Evolutionary conservation across 371 early-diverging fungal species (phyloP).

Genomic region (Ecytonucleospora hepatopenaei): DNA sequence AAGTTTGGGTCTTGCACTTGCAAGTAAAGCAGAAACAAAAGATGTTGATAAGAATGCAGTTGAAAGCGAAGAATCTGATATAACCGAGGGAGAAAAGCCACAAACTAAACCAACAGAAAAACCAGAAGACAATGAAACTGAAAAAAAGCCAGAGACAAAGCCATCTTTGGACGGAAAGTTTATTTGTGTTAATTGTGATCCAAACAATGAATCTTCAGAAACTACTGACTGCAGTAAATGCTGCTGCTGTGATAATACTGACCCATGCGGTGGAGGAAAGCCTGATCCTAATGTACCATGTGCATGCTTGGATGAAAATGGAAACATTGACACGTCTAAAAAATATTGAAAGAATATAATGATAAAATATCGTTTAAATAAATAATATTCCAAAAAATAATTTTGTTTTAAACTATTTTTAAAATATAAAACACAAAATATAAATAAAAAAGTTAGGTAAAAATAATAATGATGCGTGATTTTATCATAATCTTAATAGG

Average conservation of each 20-base stretch:
- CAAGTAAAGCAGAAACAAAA: too few relatives aligned
- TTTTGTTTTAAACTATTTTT: background rate
- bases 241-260: background rate
- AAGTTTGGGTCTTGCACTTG: too few relatives aligned
- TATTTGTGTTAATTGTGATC: background rate
- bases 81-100: too few relatives aligned
- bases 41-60: too few relatives aligned
- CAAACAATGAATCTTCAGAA: background rate
- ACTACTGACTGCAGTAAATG: background rate
- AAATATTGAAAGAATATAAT: background rate
- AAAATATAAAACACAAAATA: background rate
- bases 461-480: background rate
- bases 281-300: background rate
- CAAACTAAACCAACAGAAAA: too few relatives aligned
- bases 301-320: slow-evolving; percentile 1
- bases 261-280: slow-evolving; percentile 1
- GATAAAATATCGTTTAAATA: background rate
- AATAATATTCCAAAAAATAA: too few relatives aligned
- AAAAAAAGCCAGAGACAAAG: too few relatives aligned
- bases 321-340: background rate
- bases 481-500: background rate
- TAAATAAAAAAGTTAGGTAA: background rate
- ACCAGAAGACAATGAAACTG: too few relatives aligned
- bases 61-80: too few relatives aligned
- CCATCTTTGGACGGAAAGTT: too few relatives aligned